A percentile compares a stretch with the other conserved stretches of the same genome.
These are phyloP conservation scores for Saccharomyces hybrid DNA, from an alignment of 1,139 yeast genomes.

Conservation along the genomic window DNA sequence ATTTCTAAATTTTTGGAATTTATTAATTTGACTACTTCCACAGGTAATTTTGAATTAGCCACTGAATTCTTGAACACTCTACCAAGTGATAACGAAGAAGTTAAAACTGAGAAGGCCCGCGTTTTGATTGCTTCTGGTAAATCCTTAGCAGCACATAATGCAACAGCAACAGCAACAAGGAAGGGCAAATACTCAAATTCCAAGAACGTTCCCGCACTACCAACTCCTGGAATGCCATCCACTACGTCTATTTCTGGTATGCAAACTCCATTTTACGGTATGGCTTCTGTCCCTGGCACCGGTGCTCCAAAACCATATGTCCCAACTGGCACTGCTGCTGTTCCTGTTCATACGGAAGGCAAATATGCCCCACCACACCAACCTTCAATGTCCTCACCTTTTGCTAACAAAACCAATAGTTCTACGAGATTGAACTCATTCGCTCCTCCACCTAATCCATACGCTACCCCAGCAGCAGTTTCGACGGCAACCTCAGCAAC, in stretches of 20 bases:
- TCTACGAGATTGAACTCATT: conserved; percentile 5
- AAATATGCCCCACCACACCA: conserved; percentile 9
- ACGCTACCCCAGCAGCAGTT: conserved; percentile 24
- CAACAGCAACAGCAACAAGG: conserved; percentile 3
- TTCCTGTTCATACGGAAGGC: neutral
- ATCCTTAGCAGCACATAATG: neutral
- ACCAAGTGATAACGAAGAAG: conserved; percentile 58
- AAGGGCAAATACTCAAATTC: conserved; percentile 12
- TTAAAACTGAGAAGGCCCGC: conserved; percentile 68
- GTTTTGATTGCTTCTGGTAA: conserved; percentile 54
- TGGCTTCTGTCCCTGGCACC: neutral
- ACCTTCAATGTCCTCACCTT: conserved; percentile 18
- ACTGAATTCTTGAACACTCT: conserved; percentile 57
- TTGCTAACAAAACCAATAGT: neutral
- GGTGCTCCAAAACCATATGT: conserved; percentile 28
- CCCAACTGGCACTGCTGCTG: conserved; percentile 8
- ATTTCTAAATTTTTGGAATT: conserved; percentile 49
- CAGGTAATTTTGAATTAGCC: conserved; percentile 82
- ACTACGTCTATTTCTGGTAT: neutral
- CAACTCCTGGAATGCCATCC: neutral
- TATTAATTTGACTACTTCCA: conserved; percentile 70
- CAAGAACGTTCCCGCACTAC: conserved; percentile 3
- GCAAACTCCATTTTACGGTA: neutral
- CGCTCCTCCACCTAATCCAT: conserved; percentile 32
- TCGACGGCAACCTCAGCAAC: conserved; percentile 4